Conservation (phyloP, 306 rosid species). For the Vigna angularis region DNA sequence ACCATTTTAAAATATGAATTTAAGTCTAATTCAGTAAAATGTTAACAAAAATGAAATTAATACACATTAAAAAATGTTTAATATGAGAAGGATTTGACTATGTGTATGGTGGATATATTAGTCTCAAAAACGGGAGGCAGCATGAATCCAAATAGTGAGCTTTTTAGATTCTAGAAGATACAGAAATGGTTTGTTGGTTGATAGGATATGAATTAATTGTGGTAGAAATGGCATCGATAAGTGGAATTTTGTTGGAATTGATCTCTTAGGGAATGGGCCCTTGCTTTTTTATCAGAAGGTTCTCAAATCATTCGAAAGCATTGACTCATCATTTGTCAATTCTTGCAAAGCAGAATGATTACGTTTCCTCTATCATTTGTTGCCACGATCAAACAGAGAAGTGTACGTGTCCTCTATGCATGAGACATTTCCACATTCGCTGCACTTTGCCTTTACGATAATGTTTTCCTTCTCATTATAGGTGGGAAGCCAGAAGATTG, state of each 20-base stretch:
- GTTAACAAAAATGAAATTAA: too few relatives aligned
- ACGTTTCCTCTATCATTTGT: not conserved
- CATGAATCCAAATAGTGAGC: not conserved
- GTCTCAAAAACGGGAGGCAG: not conserved
- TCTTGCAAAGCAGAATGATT: not conserved
- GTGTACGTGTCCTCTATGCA: not conserved
- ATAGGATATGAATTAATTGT: not conserved
- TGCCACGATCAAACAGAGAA: not conserved
- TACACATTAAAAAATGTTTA: too few relatives aligned
- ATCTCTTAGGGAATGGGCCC: conserved; percentile 18
- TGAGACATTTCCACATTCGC: not conserved
- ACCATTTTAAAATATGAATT: too few relatives aligned
- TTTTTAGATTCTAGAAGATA: not conserved
- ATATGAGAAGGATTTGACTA: not conserved
- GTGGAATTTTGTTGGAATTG: not conserved
- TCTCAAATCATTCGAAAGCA: conserved; percentile 2
- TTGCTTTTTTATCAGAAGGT: not conserved
- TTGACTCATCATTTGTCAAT: not conserved
- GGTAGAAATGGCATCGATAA: not conserved
- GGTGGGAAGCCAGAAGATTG: not conserved
- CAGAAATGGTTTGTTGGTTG: not conserved
- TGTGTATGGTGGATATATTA: not conserved
- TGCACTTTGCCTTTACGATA: not conserved
- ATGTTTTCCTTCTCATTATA: not conserved
- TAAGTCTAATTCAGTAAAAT: too few relatives aligned